Base-by-base conservation (phyloP, 257 asterid genomes). In the Nicotiana noctiflora region DNA sequence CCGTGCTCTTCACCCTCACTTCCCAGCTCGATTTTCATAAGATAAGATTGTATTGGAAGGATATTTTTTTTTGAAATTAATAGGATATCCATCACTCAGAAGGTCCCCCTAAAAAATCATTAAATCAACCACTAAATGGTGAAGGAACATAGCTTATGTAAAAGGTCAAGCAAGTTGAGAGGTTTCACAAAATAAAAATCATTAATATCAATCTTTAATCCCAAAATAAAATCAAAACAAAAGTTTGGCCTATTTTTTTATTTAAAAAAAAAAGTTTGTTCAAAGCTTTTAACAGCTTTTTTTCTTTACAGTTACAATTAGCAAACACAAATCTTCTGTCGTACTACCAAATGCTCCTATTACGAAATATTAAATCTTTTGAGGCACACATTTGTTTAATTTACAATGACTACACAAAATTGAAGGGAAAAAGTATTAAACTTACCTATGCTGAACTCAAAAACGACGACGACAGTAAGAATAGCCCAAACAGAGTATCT, bases 391-490 rank as follows among this genome's bases (percentile, higher is more conserved):
- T 10, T 34, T 5, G 34, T 67, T 13, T 17, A n/a, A 63, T 27
- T 27, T 13, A 63, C 40, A 63, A 68, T 68, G 46, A 12, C 19
- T 44, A 25, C 21, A 40, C n/a, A 68, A 40, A 37, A 70, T 11
- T 11, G 56, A 25, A 11, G 23, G 52, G 8, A 0, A 32, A 18
- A 32, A 67, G 76, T 37, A 21, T 2, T 76, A 56, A 3, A 52
- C 17, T 1, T 89, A 92, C 97, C 98, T 82, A 91, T 90, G 81
- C 97, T 93, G 89, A 93, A 93, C 82, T 93, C 97, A 23, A 93
- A 93, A 84, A 91, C 92, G 15, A 93, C 98, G 7, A 91, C 88
- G 2, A 93, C 98, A 4, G 95, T 91, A 14, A 91, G 88, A 37
- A 93, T 91, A 8, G 94, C 97, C 98, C 97, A 91, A 4, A 93